These are phyloP conservation scores for Phytophthora boehmeriae DNA, from an alignment of 352 stramenopile species.

Conservation along the genomic window DNA sequence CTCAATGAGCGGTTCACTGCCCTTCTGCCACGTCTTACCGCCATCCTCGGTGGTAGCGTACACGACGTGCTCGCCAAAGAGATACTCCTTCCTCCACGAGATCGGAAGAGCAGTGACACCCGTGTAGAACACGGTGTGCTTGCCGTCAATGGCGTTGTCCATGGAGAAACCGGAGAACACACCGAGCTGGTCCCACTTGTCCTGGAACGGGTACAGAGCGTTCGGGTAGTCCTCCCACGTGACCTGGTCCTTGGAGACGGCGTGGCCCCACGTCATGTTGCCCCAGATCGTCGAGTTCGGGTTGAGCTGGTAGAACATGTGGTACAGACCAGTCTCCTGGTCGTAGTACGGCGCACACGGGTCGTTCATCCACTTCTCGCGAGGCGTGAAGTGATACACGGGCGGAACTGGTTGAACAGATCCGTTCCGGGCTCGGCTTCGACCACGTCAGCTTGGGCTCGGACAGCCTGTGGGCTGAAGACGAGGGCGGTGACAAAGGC, in stretches of 20 bases:
- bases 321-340: conserved; percentile 58
- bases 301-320: conserved; percentile 87
- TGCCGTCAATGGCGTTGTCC: conserved; percentile 60
- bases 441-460: conserved; percentile 24
- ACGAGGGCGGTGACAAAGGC: conserved; percentile 20
- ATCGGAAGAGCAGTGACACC: conserved; percentile 50
- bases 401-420: conserved; percentile 61
- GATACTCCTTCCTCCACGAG: conserved; percentile 54
- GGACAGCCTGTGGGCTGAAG: conserved; percentile 17
- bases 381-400: conserved; percentile 67
- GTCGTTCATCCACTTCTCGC: conserved; percentile 88
- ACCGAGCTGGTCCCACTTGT: conserved; percentile 74
- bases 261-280: conserved; percentile 84
- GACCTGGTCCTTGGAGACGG: conserved; percentile 72
- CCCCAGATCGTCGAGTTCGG: conserved; percentile 59
- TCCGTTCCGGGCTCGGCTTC: conserved; percentile 39
- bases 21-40: conserved; percentile 70
- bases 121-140: conserved; percentile 76
- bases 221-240: conserved; percentile 74
- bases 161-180: conserved; percentile 78
- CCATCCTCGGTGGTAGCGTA: conserved; percentile 64
- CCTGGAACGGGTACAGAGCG: conserved; percentile 51
- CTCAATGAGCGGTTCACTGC: conserved; percentile 53
- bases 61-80: conserved; percentile 70
- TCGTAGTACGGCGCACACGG: conserved; percentile 81